phyloP scores from a whole-genome alignment of 73 alveolate genomes.

The Paramecium pentaurelia region DNA sequence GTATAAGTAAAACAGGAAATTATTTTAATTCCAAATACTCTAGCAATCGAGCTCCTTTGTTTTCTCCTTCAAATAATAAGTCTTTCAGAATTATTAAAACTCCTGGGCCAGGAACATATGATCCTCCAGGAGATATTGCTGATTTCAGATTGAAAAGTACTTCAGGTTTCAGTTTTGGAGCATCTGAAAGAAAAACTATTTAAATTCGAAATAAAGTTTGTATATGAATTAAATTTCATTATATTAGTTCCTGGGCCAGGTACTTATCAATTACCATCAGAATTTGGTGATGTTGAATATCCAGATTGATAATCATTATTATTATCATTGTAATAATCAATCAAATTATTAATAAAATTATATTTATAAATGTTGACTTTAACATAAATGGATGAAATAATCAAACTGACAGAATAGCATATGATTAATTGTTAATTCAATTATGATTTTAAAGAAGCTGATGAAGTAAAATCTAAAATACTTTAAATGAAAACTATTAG shows the following conservation, averaged over 20 bases:
- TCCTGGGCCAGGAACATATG: conserved; percentile 54
- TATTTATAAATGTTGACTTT: background rate
- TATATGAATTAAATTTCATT: background rate
- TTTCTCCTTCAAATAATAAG: background rate
- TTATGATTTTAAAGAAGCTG: background rate
- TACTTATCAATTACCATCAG: conserved; percentile 16
- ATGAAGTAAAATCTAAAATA: background rate
- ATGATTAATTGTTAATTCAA: background rate
- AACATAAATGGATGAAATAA: background rate
- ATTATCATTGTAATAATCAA: background rate
- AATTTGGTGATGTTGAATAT: conserved; percentile 47
- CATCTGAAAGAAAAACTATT: background rate
- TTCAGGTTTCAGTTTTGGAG: conserved; percentile 1
- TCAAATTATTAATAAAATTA: background rate
- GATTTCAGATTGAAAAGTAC: conserved; percentile 19
- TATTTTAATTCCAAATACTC: background rate
- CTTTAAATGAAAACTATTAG: background rate
- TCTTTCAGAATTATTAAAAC: background rate
- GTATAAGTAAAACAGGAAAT: background rate
- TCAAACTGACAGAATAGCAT: background rate
- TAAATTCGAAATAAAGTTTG: background rate
- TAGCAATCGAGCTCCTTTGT: conserved; percentile 19
- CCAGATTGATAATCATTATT: background rate
- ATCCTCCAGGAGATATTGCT: conserved; percentile 48
- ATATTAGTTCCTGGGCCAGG: conserved; percentile 42